phyloP scores from a whole-genome alignment of 108 stramenopile species.

The Cyclotella cryptica region DNA sequence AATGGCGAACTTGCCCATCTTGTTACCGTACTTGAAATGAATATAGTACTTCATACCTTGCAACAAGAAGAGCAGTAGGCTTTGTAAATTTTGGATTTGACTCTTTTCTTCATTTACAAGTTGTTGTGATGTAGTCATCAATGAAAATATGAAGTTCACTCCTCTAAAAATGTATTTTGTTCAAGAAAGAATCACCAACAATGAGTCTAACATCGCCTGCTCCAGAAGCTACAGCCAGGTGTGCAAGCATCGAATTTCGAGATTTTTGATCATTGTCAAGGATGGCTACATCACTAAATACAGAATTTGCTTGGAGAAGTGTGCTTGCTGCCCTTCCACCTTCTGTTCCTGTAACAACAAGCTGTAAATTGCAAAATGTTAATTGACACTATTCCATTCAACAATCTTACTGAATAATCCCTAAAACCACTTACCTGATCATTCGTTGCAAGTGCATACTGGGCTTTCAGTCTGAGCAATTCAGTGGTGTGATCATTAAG shows the following conservation, averaged over 20 bases:
- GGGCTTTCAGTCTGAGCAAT: conserved; percentile 26
- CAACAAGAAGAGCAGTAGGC: too few species aligned
- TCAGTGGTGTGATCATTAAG: conserved; percentile 31
- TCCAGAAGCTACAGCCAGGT: conserved; percentile 23
- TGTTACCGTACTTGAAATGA: too few species aligned
- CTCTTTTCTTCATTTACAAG: too few species aligned
- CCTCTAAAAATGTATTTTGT: too few species aligned
- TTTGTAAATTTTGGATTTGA: too few species aligned
- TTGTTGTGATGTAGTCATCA: too few species aligned
- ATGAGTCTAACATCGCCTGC: conserved; percentile 2
- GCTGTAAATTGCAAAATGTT: conserved; percentile 14
- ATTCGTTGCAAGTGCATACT: conserved; percentile 35
- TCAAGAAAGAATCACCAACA: background rate
- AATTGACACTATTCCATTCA: background rate
- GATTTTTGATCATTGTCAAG: conserved; percentile 12
- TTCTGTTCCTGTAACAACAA: conserved; percentile 33
- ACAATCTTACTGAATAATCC: background rate
- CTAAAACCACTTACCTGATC: conserved; percentile 20
- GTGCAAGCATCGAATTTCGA: conserved; percentile 4
- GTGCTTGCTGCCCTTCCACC: conserved; percentile 33
- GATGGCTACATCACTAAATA: conserved; percentile 10
- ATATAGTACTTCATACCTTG: too few species aligned
- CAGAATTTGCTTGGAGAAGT: conserved; percentile 34
- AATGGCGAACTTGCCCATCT: too few species aligned
- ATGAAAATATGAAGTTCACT: too few species aligned